Percentiles rank a stretch among this genome's conserved stretches.
Conservation (phyloP, 371 early-diverging fungal species). For the Sporodiniella umbellata region DNA sequence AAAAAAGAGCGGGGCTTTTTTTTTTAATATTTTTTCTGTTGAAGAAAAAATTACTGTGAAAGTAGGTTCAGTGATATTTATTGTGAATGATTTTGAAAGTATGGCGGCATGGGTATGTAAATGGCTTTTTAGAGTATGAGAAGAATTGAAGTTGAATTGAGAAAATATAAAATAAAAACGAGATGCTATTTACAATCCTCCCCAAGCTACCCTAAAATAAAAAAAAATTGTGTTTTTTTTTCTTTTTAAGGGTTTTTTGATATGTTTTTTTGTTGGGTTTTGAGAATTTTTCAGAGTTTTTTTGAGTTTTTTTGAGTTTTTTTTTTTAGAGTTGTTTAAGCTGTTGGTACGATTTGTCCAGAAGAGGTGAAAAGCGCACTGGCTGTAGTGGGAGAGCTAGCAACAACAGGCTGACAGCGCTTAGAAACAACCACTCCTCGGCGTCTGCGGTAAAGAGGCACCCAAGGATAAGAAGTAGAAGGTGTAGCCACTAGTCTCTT, state of each 20-base stretch:
- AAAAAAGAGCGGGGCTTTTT: conserved; percentile 6
- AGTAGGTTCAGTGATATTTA: background rate
- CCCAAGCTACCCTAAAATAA: conserved; percentile 14
- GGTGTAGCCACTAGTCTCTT: conserved; percentile 26
- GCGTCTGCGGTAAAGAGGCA: conserved; percentile 28
- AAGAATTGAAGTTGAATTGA: conserved; percentile 7
- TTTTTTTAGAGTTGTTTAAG: conserved; percentile 5
- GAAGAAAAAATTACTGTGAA: conserved; percentile 14
- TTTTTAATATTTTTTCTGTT: conserved; percentile 13
- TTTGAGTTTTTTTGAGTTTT: conserved; percentile 2
- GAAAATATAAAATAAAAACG: conserved; percentile 4
- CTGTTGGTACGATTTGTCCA: conserved; percentile 9
- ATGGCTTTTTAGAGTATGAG: conserved; percentile 13
- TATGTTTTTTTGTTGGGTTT: background rate
- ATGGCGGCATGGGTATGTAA: conserved; percentile 26
- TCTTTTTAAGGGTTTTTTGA: conserved; percentile 4
- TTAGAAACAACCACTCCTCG: conserved; percentile 28
- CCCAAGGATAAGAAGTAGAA: conserved; percentile 31
- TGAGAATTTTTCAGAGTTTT: conserved; percentile 4
- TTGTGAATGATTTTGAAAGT: conserved; percentile 4
- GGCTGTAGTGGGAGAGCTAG: conserved; percentile 26
- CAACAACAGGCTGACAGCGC: conserved; percentile 37
- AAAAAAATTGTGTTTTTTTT: conserved; percentile 11
- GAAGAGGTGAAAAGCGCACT: conserved; percentile 20
- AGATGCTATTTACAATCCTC: conserved; percentile 32